These are phyloP conservation scores for Sarocladium oryzae DNA, from an alignment of 2,329 filamentous ascomycete species.

Conservation along the genomic window DNA sequence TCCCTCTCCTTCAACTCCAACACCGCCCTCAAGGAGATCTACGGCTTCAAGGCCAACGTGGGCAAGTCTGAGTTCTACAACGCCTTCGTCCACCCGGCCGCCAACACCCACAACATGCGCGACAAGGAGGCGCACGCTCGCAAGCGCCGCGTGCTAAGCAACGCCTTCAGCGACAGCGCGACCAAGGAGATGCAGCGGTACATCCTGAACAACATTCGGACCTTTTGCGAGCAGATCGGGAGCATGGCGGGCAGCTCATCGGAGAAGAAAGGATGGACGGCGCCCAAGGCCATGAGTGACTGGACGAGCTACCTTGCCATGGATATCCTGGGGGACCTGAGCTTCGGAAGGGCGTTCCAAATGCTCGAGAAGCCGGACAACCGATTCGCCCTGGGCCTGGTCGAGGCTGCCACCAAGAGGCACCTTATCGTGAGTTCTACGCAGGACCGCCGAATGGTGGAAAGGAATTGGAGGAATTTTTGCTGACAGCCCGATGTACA, in stretches of 20 bases:
- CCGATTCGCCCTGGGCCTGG: constrained; percentile 59
- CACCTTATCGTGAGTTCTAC: constrained; percentile 57
- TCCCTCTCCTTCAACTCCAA: constrained; percentile 70
- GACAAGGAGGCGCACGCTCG: constrained; percentile 63
- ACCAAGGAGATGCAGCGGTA: constrained; percentile 63
- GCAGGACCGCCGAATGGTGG: no score
- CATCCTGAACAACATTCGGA: constrained; percentile 59
- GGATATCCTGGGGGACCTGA: constrained; percentile 55
- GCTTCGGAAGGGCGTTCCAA: constrained; percentile 56
- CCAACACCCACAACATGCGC: constrained; percentile 67
- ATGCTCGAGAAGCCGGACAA: constrained; percentile 55
- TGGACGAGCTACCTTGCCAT: constrained; percentile 58
- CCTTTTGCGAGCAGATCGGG: constrained; percentile 56
- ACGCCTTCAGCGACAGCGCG: constrained; percentile 62
- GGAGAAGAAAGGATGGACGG: constrained; percentile 49
- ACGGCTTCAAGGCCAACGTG: constrained; percentile 57
- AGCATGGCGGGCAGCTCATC: constrained; percentile 32
- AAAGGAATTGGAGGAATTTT: neutral
- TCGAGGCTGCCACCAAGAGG: constrained; percentile 60
- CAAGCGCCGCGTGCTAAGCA: constrained; percentile 64
- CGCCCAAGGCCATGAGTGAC: constrained; percentile 54
- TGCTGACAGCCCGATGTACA: constrained; percentile 21
- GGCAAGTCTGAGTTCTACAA: constrained; percentile 68
- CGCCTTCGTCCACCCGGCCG: constrained; percentile 62
- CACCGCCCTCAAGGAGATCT: constrained; percentile 59